Base-by-base conservation (phyloP, 2,329 filamentous ascomycete genomes). In the Diaporthe sp. region DNA sequence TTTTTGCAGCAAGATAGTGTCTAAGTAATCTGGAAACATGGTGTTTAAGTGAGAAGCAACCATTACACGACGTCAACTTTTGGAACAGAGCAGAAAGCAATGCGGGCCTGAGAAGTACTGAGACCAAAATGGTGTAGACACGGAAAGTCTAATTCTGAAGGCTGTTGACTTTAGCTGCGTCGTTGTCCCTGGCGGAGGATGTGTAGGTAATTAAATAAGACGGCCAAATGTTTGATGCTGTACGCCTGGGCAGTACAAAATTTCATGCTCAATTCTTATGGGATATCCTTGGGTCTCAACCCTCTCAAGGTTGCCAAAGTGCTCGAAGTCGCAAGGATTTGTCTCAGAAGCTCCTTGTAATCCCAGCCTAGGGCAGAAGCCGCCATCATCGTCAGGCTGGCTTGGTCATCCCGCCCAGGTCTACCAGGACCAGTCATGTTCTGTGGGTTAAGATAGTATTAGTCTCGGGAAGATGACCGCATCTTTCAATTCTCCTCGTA, bases 391-490 rank as follows among this genome's bases (percentile, higher is more conserved):
- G 83, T 86, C 19, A 88, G 76, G 75, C 86, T 87, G 0, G 85
- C 85, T 77, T 89, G 86, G 69, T 88, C 82, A 15, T 88, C 84
- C 17, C 87, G 81, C 0, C 86, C 86, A 0, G 86, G 85, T 19
- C 86, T 80, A 4, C 86, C 86, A 3, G 86, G 85, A 0, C 86
- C 87, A 80, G 80, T 80, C 77, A 80, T 79, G 38, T 81, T 79
- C 79, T 81, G 9, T 28, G 1, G 3, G 2, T 5, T 22, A 81
- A 84, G 22, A 22, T 15, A 45, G 8, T 33, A 22, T 67, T 15
- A 67, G 61, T 25, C 30, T 52, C 22, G n/a, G 6, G 28, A 35
- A 4, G 8, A 25, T 3, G 5, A 7, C 30, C 28, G 13, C 19
- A 4, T n/a, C 15, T 38, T 9, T 25, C 28, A 35, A 5, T 52